Evolutionary conservation across 176 grass and related monocot genomes (phyloP).

Genomic region (Musa beccarii): DNA sequence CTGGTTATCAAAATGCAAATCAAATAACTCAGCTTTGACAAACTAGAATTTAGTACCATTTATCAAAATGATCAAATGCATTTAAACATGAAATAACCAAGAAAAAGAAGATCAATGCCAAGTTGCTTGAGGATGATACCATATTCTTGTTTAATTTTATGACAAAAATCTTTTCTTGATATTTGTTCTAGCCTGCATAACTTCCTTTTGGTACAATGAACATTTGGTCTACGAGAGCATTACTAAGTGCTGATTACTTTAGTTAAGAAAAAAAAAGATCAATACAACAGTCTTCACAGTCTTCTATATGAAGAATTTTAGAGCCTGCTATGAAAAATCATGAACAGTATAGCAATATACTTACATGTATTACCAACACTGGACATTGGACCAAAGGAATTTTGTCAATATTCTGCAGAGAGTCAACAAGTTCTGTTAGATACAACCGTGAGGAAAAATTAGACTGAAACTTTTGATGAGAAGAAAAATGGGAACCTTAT

Average conservation of each 20-base stretch:
- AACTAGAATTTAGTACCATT: background rate
- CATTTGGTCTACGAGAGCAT: background rate
- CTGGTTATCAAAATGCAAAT: background rate
- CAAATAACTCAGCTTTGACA: background rate
- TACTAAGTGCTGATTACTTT: background rate
- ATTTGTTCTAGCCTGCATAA: background rate
- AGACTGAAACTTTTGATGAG: conserved; percentile 5
- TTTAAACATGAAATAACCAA: background rate
- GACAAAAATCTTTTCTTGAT: background rate
- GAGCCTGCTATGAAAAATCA: background rate
- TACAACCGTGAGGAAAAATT: background rate
- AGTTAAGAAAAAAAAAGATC: background rate
- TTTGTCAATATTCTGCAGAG: conserved; percentile 94
- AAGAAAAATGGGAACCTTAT: conserved; percentile 57
- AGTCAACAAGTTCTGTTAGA: conserved; percentile 21
- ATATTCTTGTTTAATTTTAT: background rate
- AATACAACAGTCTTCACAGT: background rate
- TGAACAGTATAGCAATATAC: conserved; percentile 12
- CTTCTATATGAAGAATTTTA: background rate
- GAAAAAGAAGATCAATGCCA: background rate
- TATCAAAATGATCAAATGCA: background rate
- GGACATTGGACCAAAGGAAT: conserved; percentile 79
- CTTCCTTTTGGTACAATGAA: background rate
- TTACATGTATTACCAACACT: conserved; percentile 98
- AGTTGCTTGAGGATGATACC: background rate